Evolutionary conservation across 1,284 basidiomycete species (phyloP), one percentile per base, ranked within the genome.

Genomic region (Wolfiporia cocos): DNA sequence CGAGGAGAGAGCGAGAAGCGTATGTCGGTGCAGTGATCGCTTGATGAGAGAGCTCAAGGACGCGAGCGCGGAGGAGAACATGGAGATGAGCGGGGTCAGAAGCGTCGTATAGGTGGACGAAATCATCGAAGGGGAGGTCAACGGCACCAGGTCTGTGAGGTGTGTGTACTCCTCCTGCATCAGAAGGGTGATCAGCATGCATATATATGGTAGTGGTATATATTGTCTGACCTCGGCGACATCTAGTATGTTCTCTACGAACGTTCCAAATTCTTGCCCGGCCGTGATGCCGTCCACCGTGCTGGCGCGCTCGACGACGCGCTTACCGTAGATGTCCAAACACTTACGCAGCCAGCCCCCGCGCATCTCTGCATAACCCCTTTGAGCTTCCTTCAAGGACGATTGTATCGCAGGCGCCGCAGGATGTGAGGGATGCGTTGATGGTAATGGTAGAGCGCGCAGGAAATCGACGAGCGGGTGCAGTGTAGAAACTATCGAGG

Each of bases 311-410:
- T 85, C 82, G 0, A 86, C 65, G 2, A 83, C 68, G 7, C 83
- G 68, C 52, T 82, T 80, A 3, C 76, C 82, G 46, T 80, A 78
- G 9, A 67, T 67, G 54, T 89, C 86, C 18, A 89, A 58, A 39
- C 83, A 84, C 52, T 81, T 86, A 47, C 73, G 71, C 30, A 69
- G 70, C 86, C 86, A 89, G 10, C 69, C 70, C 3, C 86, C 85
- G 20, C 86, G 73, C 86, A 89, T 90, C 49, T 89, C 86, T 0
- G 84, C 86, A 49, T 86, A 89, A 2, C 86, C 86, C 43, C 72
- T 71, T 61, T 87, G 85, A 3, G 86, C 84, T 24, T 89, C 86
- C 51, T 72, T 78, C 4, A 90, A 59, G 2, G 81, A 78, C 2
- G 70, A 56, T 22, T 78, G 64, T 34, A 89, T 88, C 1, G 69